A percentile compares a stretch with the other conserved stretches of the same genome.
Conservation (phyloP, 1,139 yeast species). For the Sugiyamaella castrensis region DNA sequence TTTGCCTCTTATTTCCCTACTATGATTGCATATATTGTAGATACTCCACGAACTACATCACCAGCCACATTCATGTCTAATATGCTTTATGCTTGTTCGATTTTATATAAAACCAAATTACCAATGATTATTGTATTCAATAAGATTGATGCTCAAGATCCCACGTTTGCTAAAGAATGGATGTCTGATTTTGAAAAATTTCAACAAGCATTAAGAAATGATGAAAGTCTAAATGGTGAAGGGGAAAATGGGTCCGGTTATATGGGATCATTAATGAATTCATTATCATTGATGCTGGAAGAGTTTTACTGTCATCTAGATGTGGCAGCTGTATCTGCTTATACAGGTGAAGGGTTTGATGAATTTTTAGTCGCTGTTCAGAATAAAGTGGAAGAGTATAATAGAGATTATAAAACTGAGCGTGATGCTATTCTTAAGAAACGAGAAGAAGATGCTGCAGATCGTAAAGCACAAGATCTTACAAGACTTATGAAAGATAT, state of each 20-base stretch:
- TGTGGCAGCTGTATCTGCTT: slow-evolving; percentile 85
- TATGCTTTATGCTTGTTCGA: slow-evolving; percentile 97
- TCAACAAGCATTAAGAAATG: slow-evolving; percentile 68
- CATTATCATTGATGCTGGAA: slow-evolving; percentile 94
- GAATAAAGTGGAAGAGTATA: slow-evolving; percentile 82
- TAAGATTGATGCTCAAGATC: slow-evolving; percentile 84
- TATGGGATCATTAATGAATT: slow-evolving; percentile 89
- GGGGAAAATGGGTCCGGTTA: slow-evolving; percentile 78
- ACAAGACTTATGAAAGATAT: slow-evolving; percentile 77
- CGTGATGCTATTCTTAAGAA: slow-evolving; percentile 76
- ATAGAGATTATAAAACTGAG: slow-evolving; percentile 78
- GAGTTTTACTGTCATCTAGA: slow-evolving; percentile 94
- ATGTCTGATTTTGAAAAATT: slow-evolving; percentile 94
- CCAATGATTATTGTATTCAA: slow-evolving; percentile 98
- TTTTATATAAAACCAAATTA: slow-evolving; percentile 88
- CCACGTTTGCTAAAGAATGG: slow-evolving; percentile 92
- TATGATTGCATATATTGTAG: slow-evolving; percentile 90
- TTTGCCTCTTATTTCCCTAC: slow-evolving; percentile 96
- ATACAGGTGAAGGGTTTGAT: slow-evolving; percentile 92
- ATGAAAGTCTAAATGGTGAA: slow-evolving; percentile 59
- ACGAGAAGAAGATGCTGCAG: slow-evolving; percentile 72
- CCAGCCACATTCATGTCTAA: slow-evolving; percentile 98
- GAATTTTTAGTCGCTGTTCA: slow-evolving; percentile 83
- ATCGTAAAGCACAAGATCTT: slow-evolving; percentile 68
- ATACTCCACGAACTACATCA: slow-evolving; percentile 89